Conservation (phyloP, 2,329 filamentous ascomycete species). For the Botrytis fragariae region DNA sequence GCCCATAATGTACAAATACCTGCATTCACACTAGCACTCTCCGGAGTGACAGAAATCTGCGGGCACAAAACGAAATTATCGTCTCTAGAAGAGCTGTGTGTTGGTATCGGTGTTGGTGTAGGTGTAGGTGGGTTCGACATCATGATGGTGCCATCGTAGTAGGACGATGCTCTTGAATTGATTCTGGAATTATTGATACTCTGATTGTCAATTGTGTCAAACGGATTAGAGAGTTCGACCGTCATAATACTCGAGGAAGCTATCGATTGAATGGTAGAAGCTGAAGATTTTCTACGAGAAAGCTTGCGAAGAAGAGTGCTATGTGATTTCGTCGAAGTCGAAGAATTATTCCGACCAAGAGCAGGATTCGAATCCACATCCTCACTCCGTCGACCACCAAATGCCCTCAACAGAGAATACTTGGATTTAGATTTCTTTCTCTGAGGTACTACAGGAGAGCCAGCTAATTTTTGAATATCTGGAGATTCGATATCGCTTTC, state of each 20-base stretch:
- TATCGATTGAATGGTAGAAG: slow-evolving; percentile 3
- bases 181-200: slow-evolving; percentile 28
- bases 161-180: slow-evolving; percentile 26
- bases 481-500: slow-evolving; percentile 24
- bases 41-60: slow-evolving; percentile 37
- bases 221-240: slow-evolving; percentile 16
- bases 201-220: slow-evolving; percentile 22
- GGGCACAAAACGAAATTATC: slow-evolving; percentile 32
- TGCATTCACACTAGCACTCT: slow-evolving; percentile 35
- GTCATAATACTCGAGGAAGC: slow-evolving; percentile 6
- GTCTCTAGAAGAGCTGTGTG: neutral
- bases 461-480: neutral
- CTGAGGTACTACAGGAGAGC: slow-evolving; percentile 27
- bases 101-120: neutral
- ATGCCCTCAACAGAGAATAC: slow-evolving; percentile 35
- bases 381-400: slow-evolving; percentile 27
- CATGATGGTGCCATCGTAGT: slow-evolving; percentile 12
- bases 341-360: neutral
- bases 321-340: neutral
- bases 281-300: slow-evolving; percentile 27
- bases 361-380: slow-evolving; percentile 20
- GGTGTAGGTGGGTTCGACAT: slow-evolving; percentile 4
- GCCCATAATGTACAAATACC: slow-evolving; percentile 38
- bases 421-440: slow-evolving; percentile 35
- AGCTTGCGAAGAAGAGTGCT: slow-evolving; percentile 31